These are phyloP conservation scores for Salix viminalis DNA, from an alignment of 345 rosid species.

Conservation along the genomic window DNA sequence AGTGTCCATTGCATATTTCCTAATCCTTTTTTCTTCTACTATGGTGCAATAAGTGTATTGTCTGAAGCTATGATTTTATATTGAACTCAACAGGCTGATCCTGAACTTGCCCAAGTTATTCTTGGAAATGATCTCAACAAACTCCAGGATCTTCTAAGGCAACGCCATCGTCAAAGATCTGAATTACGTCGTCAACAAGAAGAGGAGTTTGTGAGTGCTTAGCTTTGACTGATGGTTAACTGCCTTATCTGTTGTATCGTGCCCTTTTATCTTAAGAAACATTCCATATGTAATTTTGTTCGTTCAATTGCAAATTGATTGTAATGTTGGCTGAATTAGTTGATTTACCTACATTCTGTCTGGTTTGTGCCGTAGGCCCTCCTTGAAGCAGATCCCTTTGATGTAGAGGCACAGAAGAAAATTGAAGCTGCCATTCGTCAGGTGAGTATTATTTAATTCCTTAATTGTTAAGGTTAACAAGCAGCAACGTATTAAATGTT, in stretches of 20 bases:
- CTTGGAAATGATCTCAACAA: slow-evolving; percentile 79
- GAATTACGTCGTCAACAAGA: slow-evolving; percentile 58
- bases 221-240: slow-evolving; percentile 13
- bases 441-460: slow-evolving; percentile 39
- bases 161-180: slow-evolving; percentile 68
- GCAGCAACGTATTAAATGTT: background rate
- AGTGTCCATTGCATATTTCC: background rate
- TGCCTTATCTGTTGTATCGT: background rate
- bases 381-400: slow-evolving; percentile 93
- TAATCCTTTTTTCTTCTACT: background rate
- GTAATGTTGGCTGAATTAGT: background rate
- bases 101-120: slow-evolving; percentile 83
- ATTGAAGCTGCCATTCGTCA: slow-evolving; percentile 97
- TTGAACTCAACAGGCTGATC: slow-evolving; percentile 52
- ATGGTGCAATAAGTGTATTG: background rate
- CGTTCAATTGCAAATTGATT: background rate
- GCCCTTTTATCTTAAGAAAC: background rate
- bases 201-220: slow-evolving; percentile 69
- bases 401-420: slow-evolving; percentile 92
- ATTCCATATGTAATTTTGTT: background rate
- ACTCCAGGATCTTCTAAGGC: slow-evolving; percentile 66
- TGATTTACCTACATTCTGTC: slow-evolving; percentile 7
- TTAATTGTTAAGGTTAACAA: background rate
- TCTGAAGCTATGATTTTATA: background rate
- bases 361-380: slow-evolving; percentile 51